Evolutionary conservation across 148 eudicot genomes (phyloP).

Genomic region (Spergularia marina): DNA sequence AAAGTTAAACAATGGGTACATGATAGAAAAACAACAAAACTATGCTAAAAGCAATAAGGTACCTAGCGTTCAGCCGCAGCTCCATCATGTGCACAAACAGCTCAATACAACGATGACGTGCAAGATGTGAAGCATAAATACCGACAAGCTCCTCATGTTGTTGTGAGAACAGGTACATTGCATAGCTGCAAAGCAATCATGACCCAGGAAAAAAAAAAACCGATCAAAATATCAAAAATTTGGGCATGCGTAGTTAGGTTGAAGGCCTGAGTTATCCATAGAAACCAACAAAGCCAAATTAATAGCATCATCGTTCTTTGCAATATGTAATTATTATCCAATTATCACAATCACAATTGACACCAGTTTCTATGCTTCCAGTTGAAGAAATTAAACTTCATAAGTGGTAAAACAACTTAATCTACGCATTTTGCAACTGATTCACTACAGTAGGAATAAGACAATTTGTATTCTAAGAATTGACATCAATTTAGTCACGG

Average conservation of each 20-base stretch:
- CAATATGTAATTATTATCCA: neutral
- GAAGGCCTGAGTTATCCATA: neutral
- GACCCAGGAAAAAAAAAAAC: neutral
- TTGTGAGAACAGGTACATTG: constrained; percentile 79
- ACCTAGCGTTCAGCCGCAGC: constrained; percentile 87
- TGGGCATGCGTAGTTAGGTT: neutral
- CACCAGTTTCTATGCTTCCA: neutral
- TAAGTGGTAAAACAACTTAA: neutral
- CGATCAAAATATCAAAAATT: neutral
- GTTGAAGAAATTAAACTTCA: neutral
- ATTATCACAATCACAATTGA: neutral
- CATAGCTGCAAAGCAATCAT: constrained; percentile 50
- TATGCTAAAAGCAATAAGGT: constrained; percentile 6
- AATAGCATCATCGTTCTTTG: neutral
- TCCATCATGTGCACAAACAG: constrained; percentile 99
- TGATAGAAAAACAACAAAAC: neutral
- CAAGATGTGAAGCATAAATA: constrained; percentile 92
- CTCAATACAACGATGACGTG: constrained; percentile 86
- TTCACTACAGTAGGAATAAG: no score
- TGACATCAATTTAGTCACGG: neutral
- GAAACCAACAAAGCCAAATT: neutral
- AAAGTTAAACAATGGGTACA: constrained; percentile 1
- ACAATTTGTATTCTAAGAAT: neutral
- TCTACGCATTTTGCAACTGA: neutral
- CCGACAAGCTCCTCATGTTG: constrained; percentile 94